These are phyloP conservation scores for Aspergillus arachidicola DNA, from an alignment of 2,329 filamentous ascomycete species.

Conservation along the genomic window DNA sequence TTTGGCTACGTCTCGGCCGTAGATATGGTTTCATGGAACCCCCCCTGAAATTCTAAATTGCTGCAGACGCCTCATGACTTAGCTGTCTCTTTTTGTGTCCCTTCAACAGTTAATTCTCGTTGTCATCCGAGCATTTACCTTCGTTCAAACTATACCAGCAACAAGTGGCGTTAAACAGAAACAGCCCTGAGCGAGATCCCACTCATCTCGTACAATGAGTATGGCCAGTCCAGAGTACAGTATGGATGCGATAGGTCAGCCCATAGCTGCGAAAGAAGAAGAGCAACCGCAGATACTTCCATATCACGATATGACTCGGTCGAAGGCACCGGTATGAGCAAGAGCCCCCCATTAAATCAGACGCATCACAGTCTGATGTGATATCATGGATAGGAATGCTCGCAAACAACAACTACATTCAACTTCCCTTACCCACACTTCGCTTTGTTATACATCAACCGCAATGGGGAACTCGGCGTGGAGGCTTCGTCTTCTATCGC, in stretches of 20 bases:
- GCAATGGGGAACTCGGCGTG: slow-evolving; percentile 34
- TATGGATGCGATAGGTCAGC: slow-evolving; percentile 21
- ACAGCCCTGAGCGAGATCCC: neutral
- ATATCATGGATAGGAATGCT: slow-evolving; percentile 21
- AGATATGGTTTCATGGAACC: neutral
- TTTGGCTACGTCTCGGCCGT: slow-evolving; percentile 14
- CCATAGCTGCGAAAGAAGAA: slow-evolving; percentile 15
- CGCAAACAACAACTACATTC: slow-evolving; percentile 18
- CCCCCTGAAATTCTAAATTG: neutral
- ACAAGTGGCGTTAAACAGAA: neutral
- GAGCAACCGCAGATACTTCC: slow-evolving; percentile 20
- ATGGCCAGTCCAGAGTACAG: slow-evolving; percentile 19
- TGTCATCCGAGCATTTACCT: neutral
- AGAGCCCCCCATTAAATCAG: slow-evolving; percentile 1
- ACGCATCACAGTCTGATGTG: slow-evolving; percentile 13
- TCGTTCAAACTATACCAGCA: neutral
- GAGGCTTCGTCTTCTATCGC: slow-evolving; percentile 37
- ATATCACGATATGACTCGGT: slow-evolving; percentile 25
- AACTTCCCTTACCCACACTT: slow-evolving; percentile 37
- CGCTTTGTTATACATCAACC: slow-evolving; percentile 41
- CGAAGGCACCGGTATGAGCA: slow-evolving; percentile 23
- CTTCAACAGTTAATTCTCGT: neutral
- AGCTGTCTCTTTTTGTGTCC: neutral
- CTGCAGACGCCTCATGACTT: neutral
- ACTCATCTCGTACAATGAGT: neutral